Evolutionary conservation across 1,284 basidiomycete genomes (phyloP), one percentile per base, ranked within the genome.

Genomic region (Leccinum ponderosum): DNA sequence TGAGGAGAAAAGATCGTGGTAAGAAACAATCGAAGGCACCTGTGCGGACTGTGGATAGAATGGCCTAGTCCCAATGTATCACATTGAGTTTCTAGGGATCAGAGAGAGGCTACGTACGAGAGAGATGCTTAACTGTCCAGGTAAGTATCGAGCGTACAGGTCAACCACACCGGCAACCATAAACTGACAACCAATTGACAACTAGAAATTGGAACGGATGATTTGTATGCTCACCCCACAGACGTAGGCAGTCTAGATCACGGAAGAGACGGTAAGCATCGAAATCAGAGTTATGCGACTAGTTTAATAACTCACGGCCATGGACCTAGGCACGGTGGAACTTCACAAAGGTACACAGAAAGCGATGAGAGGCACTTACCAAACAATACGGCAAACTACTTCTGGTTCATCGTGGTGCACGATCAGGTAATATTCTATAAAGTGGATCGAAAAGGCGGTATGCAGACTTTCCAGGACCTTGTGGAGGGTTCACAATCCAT

Each of bases 351-450:
- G 27, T 7, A 47, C 22, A 6, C 27, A 33, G 25, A 27, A 27
- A 29, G 11, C 11, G 29, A 22, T 27, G 3, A 33, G 4, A 3
- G 14, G 29, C 27, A 25, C 55, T 51, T 39, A 62, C 61, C 61
- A 62, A 6, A 62, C 33, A n/a, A 42, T 42, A 47, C 42, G 8
- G 14, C 12, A 4, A 15, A 29, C 20, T 22, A 2, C 14, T 1
- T 6, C 7, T 15, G 47, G 48, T 9, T 63, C 54, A 4, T 22
- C 29, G 8, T 56, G 63, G 29, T 63, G 53, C 8, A 50, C 20
- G 37, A 64, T 60, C 53, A 64, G n/a, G 20, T 64, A 64, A 15
- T 54, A 55, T 56, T 64, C 54, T 12, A 64, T 0, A 6, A 59
- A 53, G 35, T 63, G 62, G 22, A 63, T 42, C 17, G 62, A 63